Conservation (phyloP, 192 early-diverging fungal genomes). For the Haplosporangium gracile region DNA sequence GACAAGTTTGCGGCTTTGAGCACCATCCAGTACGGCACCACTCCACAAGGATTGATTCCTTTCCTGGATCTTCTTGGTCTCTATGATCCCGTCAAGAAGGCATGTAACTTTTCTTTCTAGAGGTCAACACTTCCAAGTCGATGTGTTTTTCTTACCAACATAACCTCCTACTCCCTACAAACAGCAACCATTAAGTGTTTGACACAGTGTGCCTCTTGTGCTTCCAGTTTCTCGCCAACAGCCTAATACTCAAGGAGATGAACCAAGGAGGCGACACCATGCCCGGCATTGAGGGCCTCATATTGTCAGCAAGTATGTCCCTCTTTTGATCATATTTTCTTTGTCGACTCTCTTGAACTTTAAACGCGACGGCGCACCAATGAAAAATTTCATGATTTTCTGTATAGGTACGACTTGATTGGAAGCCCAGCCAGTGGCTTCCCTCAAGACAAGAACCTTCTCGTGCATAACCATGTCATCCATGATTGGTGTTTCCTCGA, state of each 20-base stretch:
- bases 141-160: too few relatives aligned
- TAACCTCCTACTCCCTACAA: background rate
- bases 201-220: background rate
- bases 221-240: background rate
- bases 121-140: background rate
- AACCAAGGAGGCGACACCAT: conserved; percentile 31
- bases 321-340: background rate
- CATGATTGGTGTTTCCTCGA: conserved; percentile 21
- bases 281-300: conserved; percentile 22
- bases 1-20: conserved; percentile 22
- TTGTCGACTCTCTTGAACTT: background rate
- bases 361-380: too few relatives aligned
- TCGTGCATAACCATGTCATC: conserved; percentile 18
- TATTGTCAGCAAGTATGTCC: conserved; percentile 26
- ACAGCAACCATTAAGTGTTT: background rate
- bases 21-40: conserved; percentile 16
- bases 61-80: background rate
- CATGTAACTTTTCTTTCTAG: too few relatives aligned
- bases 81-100: background rate
- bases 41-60: background rate
- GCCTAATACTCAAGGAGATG: conserved; percentile 10
- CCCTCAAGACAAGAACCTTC: conserved; percentile 3
- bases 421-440: background rate
- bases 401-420: conserved; percentile 11
- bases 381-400: background rate